Percentiles rank a stretch among this genome's conserved stretches.
Evolutionary conservation across 768 basidiomycete genomes (phyloP).

Genomic region (Panaeolus papilionaceus): DNA sequence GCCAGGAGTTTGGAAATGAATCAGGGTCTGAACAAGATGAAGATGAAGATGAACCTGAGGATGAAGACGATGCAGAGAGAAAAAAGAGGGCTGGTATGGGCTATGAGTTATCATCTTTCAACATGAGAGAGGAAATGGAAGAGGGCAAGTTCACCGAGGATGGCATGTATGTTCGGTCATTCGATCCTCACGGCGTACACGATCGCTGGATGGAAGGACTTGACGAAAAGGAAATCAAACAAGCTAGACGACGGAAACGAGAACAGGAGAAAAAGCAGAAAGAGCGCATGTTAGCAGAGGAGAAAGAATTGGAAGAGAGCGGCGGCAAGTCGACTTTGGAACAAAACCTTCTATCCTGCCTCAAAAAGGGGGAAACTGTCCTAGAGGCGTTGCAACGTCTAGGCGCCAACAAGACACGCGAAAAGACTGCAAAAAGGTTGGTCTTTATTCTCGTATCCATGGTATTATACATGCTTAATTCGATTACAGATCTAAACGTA

Average conservation of each 20-base stretch:
- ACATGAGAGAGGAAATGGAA: slow-evolving; percentile 99
- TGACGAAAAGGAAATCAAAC: slow-evolving; percentile 85
- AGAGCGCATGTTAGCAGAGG: slow-evolving; percentile 74
- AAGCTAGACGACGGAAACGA: slow-evolving; percentile 77
- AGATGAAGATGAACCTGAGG: slow-evolving; percentile 59
- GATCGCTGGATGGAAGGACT: slow-evolving; percentile 97
- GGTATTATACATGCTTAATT: slow-evolving; percentile 9
- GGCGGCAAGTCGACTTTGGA: slow-evolving; percentile 72
- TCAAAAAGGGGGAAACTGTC: slow-evolving; percentile 92
- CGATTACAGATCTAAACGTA: slow-evolving; percentile 35
- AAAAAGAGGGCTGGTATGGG: slow-evolving; percentile 90
- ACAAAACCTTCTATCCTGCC: slow-evolving; percentile 68
- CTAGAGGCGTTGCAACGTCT: slow-evolving; percentile 88
- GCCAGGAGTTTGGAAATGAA: slow-evolving; percentile 82
- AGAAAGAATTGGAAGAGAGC: slow-evolving; percentile 70
- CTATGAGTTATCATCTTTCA: slow-evolving; percentile 92
- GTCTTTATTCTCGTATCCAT: slow-evolving; percentile 8
- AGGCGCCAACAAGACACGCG: slow-evolving; percentile 57
- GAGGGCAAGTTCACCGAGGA: slow-evolving; percentile 97
- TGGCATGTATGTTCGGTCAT: slow-evolving; percentile 83
- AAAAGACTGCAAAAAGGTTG: slow-evolving; percentile 43
- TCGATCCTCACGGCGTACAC: slow-evolving; percentile 91
- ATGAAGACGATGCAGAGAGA: slow-evolving; percentile 82
- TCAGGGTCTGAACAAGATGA: slow-evolving; percentile 44
- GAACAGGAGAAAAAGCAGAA: slow-evolving; percentile 75